Conservation (phyloP, 805 yeast species). For the Aciculoconidium aculeatum region DNA sequence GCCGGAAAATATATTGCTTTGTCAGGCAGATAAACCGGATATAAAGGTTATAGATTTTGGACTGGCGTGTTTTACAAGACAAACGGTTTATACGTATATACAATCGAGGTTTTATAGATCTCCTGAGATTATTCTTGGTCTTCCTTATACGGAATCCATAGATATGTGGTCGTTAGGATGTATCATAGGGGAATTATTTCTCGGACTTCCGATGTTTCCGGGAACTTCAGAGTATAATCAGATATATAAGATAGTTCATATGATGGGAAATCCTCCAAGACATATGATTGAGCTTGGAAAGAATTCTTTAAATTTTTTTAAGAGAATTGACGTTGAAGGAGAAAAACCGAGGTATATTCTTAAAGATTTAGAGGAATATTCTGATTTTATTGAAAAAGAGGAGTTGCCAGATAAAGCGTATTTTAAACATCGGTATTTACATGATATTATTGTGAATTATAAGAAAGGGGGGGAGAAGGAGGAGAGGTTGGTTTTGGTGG, state of each 20-base stretch:
- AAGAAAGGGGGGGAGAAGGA: slow-evolving; percentile 67
- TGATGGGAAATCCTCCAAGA: slow-evolving; percentile 81
- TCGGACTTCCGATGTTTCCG: slow-evolving; percentile 92
- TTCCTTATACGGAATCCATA: slow-evolving; percentile 87
- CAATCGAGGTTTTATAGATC: slow-evolving; percentile 92
- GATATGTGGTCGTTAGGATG: slow-evolving; percentile 98
- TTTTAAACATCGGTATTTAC: slow-evolving; percentile 57
- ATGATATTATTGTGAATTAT: slow-evolving; percentile 74
- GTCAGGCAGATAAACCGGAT: slow-evolving; percentile 75
- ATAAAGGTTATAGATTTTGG: slow-evolving; percentile 95
- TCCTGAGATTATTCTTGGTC: slow-evolving; percentile 89
- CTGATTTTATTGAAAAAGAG: slow-evolving; percentile 25
- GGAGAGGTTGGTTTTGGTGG: slow-evolving; percentile 66
- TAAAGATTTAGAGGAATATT: slow-evolving; percentile 33
- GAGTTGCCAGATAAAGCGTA: slow-evolving; percentile 86
- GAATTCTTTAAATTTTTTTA: slow-evolving; percentile 65
- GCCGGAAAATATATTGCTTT: slow-evolving; percentile 87
- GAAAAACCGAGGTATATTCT: slow-evolving; percentile 26
- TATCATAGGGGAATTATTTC: slow-evolving; percentile 80
- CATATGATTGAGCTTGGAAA: slow-evolving; percentile 98
- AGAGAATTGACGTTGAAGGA: slow-evolving; percentile 25
- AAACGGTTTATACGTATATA: slow-evolving; percentile 83
- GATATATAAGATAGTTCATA: slow-evolving; percentile 70
- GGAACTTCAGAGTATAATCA: slow-evolving; percentile 94
- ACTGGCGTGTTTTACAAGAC: slow-evolving; percentile 87